These are phyloP conservation scores for Russula vinacea DNA, from an alignment of 768 basidiomycete species.

Conservation along the genomic window DNA sequence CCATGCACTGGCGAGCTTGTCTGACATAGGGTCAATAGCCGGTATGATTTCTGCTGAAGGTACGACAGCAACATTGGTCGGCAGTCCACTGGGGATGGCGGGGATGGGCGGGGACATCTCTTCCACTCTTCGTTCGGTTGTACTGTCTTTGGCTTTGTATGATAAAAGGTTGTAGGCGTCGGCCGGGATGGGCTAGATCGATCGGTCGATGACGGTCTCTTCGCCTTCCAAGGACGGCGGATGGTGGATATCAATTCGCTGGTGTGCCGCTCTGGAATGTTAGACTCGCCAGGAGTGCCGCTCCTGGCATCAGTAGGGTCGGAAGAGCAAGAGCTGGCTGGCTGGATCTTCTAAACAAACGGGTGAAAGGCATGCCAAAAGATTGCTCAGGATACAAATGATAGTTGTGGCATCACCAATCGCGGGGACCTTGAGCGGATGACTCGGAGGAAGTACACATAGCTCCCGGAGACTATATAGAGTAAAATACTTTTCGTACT, in stretches of 20 bases:
- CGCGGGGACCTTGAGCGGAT: too few relatives aligned
- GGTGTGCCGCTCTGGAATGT: neutral
- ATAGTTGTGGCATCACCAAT: neutral
- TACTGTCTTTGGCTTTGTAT: neutral
- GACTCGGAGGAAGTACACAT: too few relatives aligned
- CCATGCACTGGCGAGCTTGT: neutral
- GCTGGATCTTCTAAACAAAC: constrained; percentile 11
- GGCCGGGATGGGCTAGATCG: neutral
- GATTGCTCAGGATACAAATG: too few relatives aligned
- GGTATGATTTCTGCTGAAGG: neutral
- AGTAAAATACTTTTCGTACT: too few relatives aligned
- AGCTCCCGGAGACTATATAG: too few relatives aligned
- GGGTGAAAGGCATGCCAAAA: constrained; percentile 8
- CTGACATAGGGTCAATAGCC: neutral
- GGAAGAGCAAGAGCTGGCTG: neutral
- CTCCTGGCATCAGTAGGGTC: neutral
- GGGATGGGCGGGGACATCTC: neutral
- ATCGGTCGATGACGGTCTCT: neutral
- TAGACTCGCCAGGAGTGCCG: neutral
- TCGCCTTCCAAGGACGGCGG: constrained; percentile 9
- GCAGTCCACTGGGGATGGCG: neutral
- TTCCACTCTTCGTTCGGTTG: neutral
- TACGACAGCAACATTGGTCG: neutral
- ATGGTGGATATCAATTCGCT: neutral
- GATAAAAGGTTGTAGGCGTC: too few relatives aligned